phyloP scores from a whole-genome alignment of 306 rosid genomes.

The Betula pendula region DNA sequence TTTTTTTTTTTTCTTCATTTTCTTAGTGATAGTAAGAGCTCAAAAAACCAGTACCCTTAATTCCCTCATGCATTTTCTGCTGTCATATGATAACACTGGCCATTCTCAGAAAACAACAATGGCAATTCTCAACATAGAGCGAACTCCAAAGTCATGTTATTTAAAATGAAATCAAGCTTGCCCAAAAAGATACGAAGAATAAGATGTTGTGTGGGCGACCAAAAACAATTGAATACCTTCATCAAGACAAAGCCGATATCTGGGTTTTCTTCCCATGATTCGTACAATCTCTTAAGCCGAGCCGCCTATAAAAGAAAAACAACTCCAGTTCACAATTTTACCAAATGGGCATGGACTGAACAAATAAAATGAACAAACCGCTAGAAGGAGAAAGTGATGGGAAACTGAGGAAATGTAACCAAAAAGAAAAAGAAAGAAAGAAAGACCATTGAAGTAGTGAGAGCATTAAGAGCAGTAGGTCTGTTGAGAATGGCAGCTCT shows the following conservation, averaged over 20 bases:
- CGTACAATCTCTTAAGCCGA: constrained; percentile 79
- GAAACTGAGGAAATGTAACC: background rate
- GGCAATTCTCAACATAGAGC: background rate
- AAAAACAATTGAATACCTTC: constrained; percentile 62
- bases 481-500: constrained; percentile 82
- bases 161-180: background rate
- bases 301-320: constrained; percentile 56
- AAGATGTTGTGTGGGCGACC: background rate
- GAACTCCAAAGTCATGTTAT: background rate
- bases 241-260: constrained; percentile 82
- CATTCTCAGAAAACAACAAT: background rate
- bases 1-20: too few species aligned
- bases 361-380: background rate
- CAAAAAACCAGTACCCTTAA: background rate
- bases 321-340: constrained; percentile 13
- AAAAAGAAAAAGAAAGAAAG: background rate
- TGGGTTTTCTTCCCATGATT: constrained; percentile 94
- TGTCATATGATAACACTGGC: background rate
- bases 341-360: constrained; percentile 1
- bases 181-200: background rate
- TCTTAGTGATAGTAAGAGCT: background rate
- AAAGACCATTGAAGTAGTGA: constrained; percentile 62
- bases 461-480: constrained; percentile 68
- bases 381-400: background rate
- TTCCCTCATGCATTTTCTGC: background rate